phyloP scores from a whole-genome alignment of 2,329 filamentous ascomycete genomes.

The Sarocladium kiliense region DNA sequence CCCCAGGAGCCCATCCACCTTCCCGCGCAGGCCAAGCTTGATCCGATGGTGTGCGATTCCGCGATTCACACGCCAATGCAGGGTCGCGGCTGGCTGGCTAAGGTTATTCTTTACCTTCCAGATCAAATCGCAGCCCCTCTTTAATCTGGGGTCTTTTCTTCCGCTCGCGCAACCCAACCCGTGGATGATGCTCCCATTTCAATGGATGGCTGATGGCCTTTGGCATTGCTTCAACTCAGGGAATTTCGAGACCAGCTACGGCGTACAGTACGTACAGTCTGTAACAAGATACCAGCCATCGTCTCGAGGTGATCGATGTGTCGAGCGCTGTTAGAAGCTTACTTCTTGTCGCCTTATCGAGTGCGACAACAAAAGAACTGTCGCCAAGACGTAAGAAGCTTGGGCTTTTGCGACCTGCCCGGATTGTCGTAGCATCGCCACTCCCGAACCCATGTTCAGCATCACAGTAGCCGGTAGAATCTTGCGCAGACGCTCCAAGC shows the following conservation, averaged over 20 bases:
- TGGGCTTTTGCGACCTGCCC: constrained; percentile 1
- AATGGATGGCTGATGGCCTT: no score
- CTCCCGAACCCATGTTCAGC: not conserved
- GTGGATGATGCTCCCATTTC: no score
- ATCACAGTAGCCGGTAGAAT: not conserved
- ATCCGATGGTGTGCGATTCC: not conserved
- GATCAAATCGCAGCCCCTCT: not conserved
- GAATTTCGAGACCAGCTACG: no score
- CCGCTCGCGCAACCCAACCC: not conserved
- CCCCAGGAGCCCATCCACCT: not conserved
- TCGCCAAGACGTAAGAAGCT: not conserved
- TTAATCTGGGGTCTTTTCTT: not conserved
- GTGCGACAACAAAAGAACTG: not conserved
- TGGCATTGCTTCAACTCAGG: no score
- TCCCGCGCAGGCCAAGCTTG: not conserved
- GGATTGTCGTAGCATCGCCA: constrained; percentile 6
- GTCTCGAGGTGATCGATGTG: not conserved
- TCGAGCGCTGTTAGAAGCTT: not conserved
- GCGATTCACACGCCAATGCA: not conserved
- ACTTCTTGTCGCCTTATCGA: not conserved
- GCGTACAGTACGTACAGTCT: no score
- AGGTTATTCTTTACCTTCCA: not conserved
- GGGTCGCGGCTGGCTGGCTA: no score
- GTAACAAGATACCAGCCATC: not conserved
- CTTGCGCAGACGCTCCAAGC: not conserved